Base-by-base conservation (phyloP, 352 stramenopile genomes). In the Pythium phragmiticola region DNA sequence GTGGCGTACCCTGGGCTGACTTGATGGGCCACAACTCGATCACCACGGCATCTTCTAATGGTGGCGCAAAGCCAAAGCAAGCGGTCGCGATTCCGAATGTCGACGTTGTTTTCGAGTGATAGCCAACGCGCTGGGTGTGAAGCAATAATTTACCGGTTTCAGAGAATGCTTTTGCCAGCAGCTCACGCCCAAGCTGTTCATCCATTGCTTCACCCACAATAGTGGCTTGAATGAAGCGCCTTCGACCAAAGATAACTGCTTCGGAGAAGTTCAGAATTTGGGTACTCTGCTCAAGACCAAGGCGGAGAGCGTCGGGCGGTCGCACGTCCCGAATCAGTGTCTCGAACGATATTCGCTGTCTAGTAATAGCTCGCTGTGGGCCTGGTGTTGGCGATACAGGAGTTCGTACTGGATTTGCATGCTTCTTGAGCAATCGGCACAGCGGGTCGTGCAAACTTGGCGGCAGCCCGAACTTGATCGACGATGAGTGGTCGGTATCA, bases 401-500 rank as follows among this genome's bases (percentile, higher is more conserved):
- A 7, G 12, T 11, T 23, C 16, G 3, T 7, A 48, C 8, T 16
- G 50, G 53, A 21, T 41, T 28, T 2, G 19, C 57, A 21, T 78
- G 68, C 9, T 67, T 73, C 48, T 76, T 76, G 9, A 79, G 23
- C 0, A 76, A 23, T 26, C 53, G 68, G 60, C 61, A 72, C 9
- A 79, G 41, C 19, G 72, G 55, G 11, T 33, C 57, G 17, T 76
- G 69, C 12, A 79, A 47, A n/a, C 30, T 63, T 4, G 23, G n/a
- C 7, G 69, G 69, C 0, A 79, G 53, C 0, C 72, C 72, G 34
- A 76, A 68, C 47, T 70, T 72, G 55, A 80, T 62, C 14, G 43
- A 33, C 11, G 19, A 17, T 1, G 37, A 65, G 61, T 69, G 41
- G 50, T 72, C 46, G 4, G 63, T 45, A 8, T 61, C 59, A 14